phyloP scores from a whole-genome alignment of 2,329 filamentous ascomycete species.

The Dactylellina drechsleri region DNA sequence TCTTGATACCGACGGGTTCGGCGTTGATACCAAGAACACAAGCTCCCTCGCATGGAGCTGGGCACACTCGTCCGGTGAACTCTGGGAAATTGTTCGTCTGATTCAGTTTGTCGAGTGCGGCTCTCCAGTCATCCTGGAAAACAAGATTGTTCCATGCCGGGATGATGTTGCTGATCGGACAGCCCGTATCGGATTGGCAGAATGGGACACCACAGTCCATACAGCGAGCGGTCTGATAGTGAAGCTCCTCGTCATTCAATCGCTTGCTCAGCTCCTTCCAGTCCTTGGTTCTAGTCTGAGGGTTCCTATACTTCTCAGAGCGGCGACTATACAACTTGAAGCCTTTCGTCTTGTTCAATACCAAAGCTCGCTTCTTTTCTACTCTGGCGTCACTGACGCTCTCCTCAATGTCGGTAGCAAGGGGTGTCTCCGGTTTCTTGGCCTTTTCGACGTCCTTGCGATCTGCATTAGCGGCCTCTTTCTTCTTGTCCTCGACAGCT shows the following conservation, averaged over 20 bases:
- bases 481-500: constrained; percentile 73
- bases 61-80: constrained; percentile 96
- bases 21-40: constrained; percentile 97
- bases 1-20: constrained; percentile 97
- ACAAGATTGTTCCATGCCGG: constrained; percentile 67
- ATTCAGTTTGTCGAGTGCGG: constrained; percentile 87
- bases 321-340: constrained; percentile 98
- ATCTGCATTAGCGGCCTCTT: constrained; percentile 64
- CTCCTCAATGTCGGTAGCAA: constrained; percentile 80
- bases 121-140: constrained; percentile 80
- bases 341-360: constrained; percentile 95
- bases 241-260: constrained; percentile 91
- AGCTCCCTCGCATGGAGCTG: constrained; percentile 93
- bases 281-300: constrained; percentile 85
- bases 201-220: constrained; percentile 99
- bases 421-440: constrained; percentile 70
- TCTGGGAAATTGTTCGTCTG: constrained; percentile 99
- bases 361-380: constrained; percentile 88
- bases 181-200: constrained; percentile 95
- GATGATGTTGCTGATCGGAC: constrained; percentile 96
- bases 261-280: constrained; percentile 91
- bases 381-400: constrained; percentile 83
- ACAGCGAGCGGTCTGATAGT: constrained; percentile 94
- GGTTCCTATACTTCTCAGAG: constrained; percentile 88
- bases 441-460: constrained; percentile 69